phyloP scores from a whole-genome alignment of 306 rosid species.

The Pueraria montana region DNA sequence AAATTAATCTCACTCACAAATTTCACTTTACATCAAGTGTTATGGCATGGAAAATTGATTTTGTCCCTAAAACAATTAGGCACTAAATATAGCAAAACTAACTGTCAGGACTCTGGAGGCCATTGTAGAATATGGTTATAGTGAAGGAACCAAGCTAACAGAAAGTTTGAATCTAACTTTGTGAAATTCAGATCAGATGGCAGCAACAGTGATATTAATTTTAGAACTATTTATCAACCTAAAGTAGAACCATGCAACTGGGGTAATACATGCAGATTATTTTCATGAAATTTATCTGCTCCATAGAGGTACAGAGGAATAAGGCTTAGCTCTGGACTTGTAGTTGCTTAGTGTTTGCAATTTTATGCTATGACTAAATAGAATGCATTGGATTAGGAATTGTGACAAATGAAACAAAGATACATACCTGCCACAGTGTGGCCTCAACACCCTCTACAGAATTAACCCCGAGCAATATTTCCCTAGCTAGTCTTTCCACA shows the following conservation, averaged over 20 bases:
- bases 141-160: background rate
- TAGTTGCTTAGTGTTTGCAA: background rate
- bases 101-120: background rate
- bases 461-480: conserved; percentile 68
- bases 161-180: conserved; percentile 7
- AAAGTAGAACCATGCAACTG: background rate
- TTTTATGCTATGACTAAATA: background rate
- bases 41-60: background rate
- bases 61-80: background rate
- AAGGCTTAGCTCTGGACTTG: background rate
- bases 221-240: background rate
- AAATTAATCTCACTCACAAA: background rate
- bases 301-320: background rate
- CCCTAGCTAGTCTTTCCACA: conserved; percentile 73
- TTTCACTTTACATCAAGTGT: background rate
- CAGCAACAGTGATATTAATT: background rate
- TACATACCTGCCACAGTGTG: conserved; percentile 69
- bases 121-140: background rate
- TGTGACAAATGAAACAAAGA: background rate
- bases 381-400: background rate
- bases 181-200: background rate
- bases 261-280: background rate
- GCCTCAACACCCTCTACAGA: conserved; percentile 81
- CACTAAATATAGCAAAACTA: background rate
- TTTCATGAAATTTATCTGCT: background rate